phyloP scores from a whole-genome alignment of 1,139 yeast species.

The Taphrina betulina region DNA sequence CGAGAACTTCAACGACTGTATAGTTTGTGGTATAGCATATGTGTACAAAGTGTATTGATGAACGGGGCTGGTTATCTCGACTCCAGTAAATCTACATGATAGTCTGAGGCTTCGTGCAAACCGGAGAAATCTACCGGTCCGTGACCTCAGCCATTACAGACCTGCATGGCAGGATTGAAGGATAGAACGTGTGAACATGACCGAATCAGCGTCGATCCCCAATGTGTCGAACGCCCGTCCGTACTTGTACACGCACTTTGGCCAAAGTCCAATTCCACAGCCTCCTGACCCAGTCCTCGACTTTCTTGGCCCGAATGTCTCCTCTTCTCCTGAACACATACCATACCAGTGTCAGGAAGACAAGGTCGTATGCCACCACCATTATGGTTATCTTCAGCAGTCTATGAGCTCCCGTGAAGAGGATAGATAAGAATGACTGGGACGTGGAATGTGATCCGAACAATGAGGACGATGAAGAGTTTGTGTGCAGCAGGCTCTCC shows the following conservation, averaged over 20 bases:
- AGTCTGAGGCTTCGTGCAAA: no score
- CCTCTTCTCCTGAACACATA: slow-evolving; percentile 19
- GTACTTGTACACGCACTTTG: slow-evolving; percentile 10
- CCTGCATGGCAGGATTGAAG: no score
- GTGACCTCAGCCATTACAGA: no score
- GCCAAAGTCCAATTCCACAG: slow-evolving; percentile 8
- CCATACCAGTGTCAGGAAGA: slow-evolving; percentile 17
- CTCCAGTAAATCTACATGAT: no score
- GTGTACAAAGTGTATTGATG: no score
- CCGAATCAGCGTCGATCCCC: slow-evolving; percentile 18
- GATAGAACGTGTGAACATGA: no score
- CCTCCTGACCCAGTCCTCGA: slow-evolving; percentile 20
- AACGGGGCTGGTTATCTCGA: no score
- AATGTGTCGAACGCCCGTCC: slow-evolving; percentile 20
- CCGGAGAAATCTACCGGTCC: no score
- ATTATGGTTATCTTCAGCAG: slow-evolving; percentile 3
- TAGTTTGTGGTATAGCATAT: no score
- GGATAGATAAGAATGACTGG: slow-evolving; percentile 8
- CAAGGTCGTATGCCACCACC: slow-evolving; percentile 19
- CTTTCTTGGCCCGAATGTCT: slow-evolving; percentile 15
- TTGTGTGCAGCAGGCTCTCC: slow-evolving; percentile 16
- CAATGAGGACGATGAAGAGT: slow-evolving; percentile 4
- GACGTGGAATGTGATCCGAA: slow-evolving; percentile 6
- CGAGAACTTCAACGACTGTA: no score
- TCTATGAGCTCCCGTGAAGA: slow-evolving; percentile 1